A percentile compares a stretch with the other conserved stretches of the same genome.
These are phyloP conservation scores for Sclerotinia glacialis DNA, from an alignment of 2,329 filamentous ascomycete species.

Conservation along the genomic window DNA sequence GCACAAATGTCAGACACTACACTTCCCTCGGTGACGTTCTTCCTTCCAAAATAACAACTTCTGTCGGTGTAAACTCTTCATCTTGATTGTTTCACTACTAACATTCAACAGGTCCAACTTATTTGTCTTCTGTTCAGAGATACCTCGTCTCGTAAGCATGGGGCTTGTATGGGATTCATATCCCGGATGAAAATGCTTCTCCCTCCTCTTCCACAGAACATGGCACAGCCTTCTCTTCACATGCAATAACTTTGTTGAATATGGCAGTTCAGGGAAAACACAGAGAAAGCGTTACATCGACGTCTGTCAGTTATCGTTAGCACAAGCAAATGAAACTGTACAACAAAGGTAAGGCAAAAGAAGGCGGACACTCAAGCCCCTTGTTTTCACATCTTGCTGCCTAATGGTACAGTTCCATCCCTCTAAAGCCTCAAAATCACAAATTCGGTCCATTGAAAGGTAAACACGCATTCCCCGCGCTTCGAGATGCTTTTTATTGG, in stretches of 20 bases:
- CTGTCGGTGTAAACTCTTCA: background rate
- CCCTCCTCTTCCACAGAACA: background rate
- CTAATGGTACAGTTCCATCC: conserved; percentile 8
- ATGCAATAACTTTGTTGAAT: background rate
- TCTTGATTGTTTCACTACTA: background rate
- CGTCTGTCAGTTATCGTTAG: background rate
- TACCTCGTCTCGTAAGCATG: background rate
- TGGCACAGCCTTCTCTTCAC: conserved; percentile 1
- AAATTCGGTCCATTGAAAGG: background rate
- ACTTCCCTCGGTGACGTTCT: background rate
- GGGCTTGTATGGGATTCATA: conserved; percentile 6
- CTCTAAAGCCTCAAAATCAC: background rate
- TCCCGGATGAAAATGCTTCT: background rate
- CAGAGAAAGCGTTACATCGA: conserved; percentile 13
- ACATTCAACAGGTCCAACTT: background rate
- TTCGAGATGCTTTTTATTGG: background rate
- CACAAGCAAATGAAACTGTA: background rate
- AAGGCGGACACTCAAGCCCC: conserved; percentile 2
- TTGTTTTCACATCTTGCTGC: conserved; percentile 8
- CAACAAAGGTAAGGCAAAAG: background rate
- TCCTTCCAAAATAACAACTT: background rate
- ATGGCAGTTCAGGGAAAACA: conserved; percentile 1
- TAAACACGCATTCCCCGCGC: background rate
- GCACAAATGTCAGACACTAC: background rate
- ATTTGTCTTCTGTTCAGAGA: background rate